Base-by-base conservation (phyloP, 805 yeast genomes). In the Sungouiella thailandica region DNA sequence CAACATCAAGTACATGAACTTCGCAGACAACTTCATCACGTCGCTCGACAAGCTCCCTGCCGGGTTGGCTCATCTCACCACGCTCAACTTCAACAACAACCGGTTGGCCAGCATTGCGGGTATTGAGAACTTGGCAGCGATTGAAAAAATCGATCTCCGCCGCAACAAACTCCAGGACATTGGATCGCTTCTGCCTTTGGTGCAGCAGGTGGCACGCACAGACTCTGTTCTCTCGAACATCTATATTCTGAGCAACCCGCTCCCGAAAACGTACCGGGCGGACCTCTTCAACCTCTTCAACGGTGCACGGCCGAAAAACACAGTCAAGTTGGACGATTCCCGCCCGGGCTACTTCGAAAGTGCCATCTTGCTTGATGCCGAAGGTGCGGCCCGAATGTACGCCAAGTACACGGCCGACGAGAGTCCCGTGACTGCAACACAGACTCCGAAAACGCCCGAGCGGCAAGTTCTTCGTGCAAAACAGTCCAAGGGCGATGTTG, bases 341-440 rank as follows among this genome's bases (percentile, higher is more conserved):
- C 53, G 71, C 34, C 82, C 83, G 1, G 81, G 82, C 1, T 73
- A 76, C 35, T 74, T 76, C 54, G 83, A 76, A 53, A 65, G 74
- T 14, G 70, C 81, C 20, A 49, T 76, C 45, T 53, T 76, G 18
- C 57, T 76, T 32, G 80, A 74, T 41, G 58, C 68, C 2, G 76
- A 70, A 40, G 59, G 62, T 16, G 72, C 79, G 1, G 58, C 61
- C 33, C 53, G 64, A 44, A 58, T 58, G 26, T 58, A 72, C 34
- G 67, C 68, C 37, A 65, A 62, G 35, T 72, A 44, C 40, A 56
- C 57, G 41, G 39, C 28, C 2, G 9, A 17, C n/a, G 39, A 37
- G 3, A 22, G 18, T 12, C 24, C 28, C 5, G 18, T 13, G 14
- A 20, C 23, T 7, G 17, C 34, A 18, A 8, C 15, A n/a, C 31